Evolutionary conservation across 768 basidiomycete genomes (phyloP).

Genomic region (Dioszegia crocea): DNA sequence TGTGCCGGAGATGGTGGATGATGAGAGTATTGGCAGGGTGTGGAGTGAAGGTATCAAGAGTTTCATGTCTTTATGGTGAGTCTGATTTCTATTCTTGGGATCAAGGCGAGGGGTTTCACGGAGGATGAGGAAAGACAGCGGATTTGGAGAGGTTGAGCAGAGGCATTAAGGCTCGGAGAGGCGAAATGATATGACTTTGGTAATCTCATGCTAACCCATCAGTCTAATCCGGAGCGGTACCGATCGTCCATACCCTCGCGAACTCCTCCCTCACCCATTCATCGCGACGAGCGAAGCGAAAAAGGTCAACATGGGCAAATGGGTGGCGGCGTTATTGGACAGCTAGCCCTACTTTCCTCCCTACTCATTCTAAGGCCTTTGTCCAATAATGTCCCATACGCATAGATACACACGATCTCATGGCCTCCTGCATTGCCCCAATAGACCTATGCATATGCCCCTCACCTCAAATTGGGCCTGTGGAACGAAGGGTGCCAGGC

Average conservation of each 20-base stretch:
- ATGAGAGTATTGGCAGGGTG: slow-evolving; percentile 32
- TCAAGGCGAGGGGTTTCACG: no score
- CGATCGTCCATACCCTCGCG: slow-evolving; percentile 71
- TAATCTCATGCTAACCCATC: no score
- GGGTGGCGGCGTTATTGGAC: slow-evolving; percentile 53
- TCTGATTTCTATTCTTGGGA: slow-evolving; percentile 11
- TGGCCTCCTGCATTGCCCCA: no score
- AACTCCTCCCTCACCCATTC: slow-evolving; percentile 81
- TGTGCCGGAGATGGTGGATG: slow-evolving; percentile 45
- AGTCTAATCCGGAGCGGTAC: slow-evolving; percentile 69
- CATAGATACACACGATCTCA: no score
- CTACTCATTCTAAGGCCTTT: neutral
- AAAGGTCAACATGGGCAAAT: slow-evolving; percentile 82
- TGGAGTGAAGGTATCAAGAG: slow-evolving; percentile 88
- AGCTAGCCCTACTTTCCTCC: slow-evolving; percentile 13
- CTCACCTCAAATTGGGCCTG: no score
- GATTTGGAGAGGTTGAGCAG: no score
- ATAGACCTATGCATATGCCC: neutral
- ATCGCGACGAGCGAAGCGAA: slow-evolving; percentile 69
- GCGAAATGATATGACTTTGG: no score
- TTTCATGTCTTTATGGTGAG: slow-evolving; percentile 80
- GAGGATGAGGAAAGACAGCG: no score
- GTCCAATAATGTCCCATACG: no score
- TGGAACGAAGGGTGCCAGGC: no score
- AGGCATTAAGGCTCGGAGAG: no score